Conservation (phyloP, 768 basidiomycete genomes). For the Suillus plorans region DNA sequence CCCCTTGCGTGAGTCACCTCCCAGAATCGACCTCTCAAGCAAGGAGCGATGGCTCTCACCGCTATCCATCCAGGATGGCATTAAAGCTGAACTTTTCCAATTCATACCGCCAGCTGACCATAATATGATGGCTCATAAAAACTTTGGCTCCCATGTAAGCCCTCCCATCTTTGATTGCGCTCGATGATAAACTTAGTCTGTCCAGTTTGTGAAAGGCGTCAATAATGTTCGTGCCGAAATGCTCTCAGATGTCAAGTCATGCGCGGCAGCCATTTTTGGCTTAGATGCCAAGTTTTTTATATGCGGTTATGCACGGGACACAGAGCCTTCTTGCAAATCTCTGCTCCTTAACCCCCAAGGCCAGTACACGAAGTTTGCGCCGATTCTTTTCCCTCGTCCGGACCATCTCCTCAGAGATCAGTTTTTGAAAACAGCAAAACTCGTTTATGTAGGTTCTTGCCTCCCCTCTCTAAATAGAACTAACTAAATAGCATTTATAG, state of each 20-base stretch:
- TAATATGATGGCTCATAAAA: neutral
- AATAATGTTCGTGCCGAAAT: neutral
- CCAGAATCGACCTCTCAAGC: neutral
- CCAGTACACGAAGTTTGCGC: too few species aligned
- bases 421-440: too few species aligned
- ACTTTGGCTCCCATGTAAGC: neutral
- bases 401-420: too few species aligned
- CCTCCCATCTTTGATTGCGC: neutral
- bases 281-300: neutral
- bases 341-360: too few species aligned
- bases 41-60: neutral
- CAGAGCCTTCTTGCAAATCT: too few species aligned
- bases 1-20: neutral
- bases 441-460: too few species aligned
- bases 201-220: constrained; percentile 1
- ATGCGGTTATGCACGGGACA: neutral
- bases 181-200: neutral
- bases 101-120: neutral
- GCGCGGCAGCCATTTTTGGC: neutral
- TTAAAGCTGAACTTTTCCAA: constrained; percentile 1
- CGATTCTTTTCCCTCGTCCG: too few species aligned
- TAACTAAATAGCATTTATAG: too few species aligned
- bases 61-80: neutral
- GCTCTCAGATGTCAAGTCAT: neutral
- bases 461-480: too few species aligned